These are phyloP conservation scores for Plasmopara viticola DNA, from an alignment of 352 stramenopile genomes.

Conservation along the genomic window DNA sequence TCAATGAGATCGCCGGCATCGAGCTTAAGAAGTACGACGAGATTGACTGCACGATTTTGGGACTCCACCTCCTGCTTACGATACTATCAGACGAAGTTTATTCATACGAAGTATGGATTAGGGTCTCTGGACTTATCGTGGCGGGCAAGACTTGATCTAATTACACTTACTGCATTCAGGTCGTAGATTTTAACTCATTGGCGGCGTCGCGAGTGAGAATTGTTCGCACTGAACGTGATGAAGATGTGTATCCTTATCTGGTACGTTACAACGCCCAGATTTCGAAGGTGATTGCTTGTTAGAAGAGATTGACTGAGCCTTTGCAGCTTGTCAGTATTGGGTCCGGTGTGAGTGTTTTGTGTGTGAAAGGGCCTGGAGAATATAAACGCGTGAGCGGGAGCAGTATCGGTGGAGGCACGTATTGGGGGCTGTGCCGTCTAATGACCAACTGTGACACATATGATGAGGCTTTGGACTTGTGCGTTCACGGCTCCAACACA, in stretches of 20 bases:
- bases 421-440: conserved; percentile 96
- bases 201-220: conserved; percentile 68
- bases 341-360: conserved; percentile 95
- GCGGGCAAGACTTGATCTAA: conserved; percentile 3
- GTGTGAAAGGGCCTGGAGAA: conserved; percentile 89
- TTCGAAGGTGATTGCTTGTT: not conserved
- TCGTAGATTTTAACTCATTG: conserved; percentile 77
- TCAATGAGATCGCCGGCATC: conserved; percentile 76
- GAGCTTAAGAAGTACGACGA: conserved; percentile 87
- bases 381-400: conserved; percentile 97
- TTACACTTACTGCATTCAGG: conserved; percentile 19
- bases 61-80: conserved; percentile 95
- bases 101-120: conserved; percentile 88
- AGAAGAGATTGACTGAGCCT: conserved; percentile 1
- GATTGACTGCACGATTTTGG: conserved; percentile 95
- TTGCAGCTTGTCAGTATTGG: conserved; percentile 95
- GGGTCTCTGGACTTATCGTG: not conserved
- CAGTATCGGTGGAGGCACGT: conserved; percentile 97
- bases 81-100: conserved; percentile 96
- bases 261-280: conserved; percentile 23
- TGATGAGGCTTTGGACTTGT: conserved; percentile 79
- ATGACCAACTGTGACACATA: conserved; percentile 87
- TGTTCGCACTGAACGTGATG: conserved; percentile 68
- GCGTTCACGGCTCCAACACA: conserved; percentile 71
- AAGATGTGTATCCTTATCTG: conserved; percentile 82